Evolutionary conservation across 106 monocot species (phyloP), one percentile per base, ranked within the genome.

Genomic region (Dioscorea zingiberensis): DNA sequence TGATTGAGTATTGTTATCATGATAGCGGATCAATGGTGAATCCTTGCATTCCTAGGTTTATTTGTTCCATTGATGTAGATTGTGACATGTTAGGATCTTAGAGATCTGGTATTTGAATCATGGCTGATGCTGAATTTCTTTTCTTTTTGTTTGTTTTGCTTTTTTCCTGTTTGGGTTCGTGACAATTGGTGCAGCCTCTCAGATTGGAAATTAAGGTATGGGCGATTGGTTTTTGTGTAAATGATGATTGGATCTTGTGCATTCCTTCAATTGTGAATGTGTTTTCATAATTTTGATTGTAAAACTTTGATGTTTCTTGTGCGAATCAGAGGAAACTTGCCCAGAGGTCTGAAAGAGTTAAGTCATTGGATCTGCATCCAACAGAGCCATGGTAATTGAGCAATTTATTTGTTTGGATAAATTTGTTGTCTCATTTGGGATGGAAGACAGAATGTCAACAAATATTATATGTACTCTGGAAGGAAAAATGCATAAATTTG

Each of bases 311-410:
- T 67, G 0, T 23, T 22, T 62, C 12, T 28, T 69, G 13, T 44
- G n/a, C 54, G 44, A 48, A 84, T 77, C 68, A 89, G 85, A 82
- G 85, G 71, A 89, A 89, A 63, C 70, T 85, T 47, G 81, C 89
- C 4, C 85, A 89, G 69, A 76, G 85, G 60, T 89, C 89, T 3
- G 89, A 89, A 58, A 76, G 89, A 72, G 89, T 89, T 16, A 89
- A 89, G 66, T 85, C 89, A 2, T 82, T 85, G 51, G 89, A 85
- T 79, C 82, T 85, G 38, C 89, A 89, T 69, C 89, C 89, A 9
- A 79, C 85, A 1, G 97, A 97, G 73, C 88, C 97, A 97, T 97
- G 97, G 97, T 89, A 88, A 74, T 59, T 30, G 1, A 27, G 13
- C 51, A 30, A 14, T 57, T 24, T 18, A 1, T 48, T 24, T 16